Conservation (phyloP, 192 early-diverging fungal species). For the Bifiguratus adelaidae region DNA sequence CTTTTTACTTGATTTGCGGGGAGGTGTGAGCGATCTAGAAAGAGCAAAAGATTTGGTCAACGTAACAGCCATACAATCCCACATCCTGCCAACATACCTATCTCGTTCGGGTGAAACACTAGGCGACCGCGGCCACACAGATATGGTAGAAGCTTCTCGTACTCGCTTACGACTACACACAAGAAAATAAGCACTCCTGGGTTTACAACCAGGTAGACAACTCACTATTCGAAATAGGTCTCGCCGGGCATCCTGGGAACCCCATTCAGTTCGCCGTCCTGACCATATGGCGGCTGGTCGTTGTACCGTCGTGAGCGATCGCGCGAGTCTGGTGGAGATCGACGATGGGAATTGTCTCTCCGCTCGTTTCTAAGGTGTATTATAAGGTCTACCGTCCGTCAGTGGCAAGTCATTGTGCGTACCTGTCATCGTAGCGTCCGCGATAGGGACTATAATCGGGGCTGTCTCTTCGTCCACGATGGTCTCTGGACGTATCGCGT, state of each 20-base stretch:
- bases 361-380: too few species aligned
- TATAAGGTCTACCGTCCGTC: too few species aligned
- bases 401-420: too few species aligned
- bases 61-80: not conserved
- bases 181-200: not conserved
- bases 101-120: conserved; percentile 17
- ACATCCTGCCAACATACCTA: not conserved
- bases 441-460: too few species aligned
- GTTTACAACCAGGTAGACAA: not conserved
- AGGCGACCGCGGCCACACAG: conserved; percentile 35
- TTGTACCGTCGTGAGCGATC: too few species aligned
- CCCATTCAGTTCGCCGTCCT: not conserved
- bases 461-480: too few species aligned
- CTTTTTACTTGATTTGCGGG: not conserved
- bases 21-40: not conserved
- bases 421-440: too few species aligned
- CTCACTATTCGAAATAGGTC: not conserved
- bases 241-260: not conserved
- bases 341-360: too few species aligned
- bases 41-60: not conserved
- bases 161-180: conserved; percentile 18
- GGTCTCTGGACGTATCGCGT: too few species aligned
- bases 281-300: too few species aligned
- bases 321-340: too few species aligned
- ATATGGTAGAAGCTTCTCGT: conserved; percentile 16